Conservation (phyloP, 2,329 filamentous ascomycete genomes). For the Pseudogymnoascus sp. region DNA sequence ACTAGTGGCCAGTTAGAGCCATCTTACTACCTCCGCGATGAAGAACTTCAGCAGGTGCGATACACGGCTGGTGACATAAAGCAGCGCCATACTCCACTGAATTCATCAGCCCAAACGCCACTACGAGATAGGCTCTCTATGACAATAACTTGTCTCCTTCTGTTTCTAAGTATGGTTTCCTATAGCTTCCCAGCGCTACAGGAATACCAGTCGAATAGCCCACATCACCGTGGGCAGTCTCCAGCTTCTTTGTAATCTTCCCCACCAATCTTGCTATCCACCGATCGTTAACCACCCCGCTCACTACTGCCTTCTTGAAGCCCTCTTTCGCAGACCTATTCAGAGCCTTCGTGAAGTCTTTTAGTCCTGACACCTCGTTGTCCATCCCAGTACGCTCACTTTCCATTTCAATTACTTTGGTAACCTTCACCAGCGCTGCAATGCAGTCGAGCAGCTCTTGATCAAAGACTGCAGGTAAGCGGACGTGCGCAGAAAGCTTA, state of each 20-base stretch:
- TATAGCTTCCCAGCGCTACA: conserved; percentile 26
- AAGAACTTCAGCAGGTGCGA: neutral
- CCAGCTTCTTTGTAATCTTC: conserved; percentile 41
- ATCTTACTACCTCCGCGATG: neutral
- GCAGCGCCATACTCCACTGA: neutral
- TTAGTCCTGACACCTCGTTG: conserved; percentile 26
- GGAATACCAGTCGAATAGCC: conserved; percentile 44
- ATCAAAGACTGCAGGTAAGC: conserved; percentile 42
- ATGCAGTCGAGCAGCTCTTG: conserved; percentile 46
- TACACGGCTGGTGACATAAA: neutral
- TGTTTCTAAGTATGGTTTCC: conserved; percentile 9
- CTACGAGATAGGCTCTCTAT: conserved; percentile 1
- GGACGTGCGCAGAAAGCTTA: conserved; percentile 40
- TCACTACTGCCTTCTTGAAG: conserved; percentile 40
- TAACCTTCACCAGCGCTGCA: conserved; percentile 49
- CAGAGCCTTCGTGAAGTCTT: conserved; percentile 25
- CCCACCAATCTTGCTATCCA: conserved; percentile 49
- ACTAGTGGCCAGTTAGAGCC: neutral
- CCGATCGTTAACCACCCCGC: conserved; percentile 43
- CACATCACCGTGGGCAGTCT: conserved; percentile 42
- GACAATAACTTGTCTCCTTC: conserved; percentile 22
- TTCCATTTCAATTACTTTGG: conserved; percentile 48
- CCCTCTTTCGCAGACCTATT: conserved; percentile 35
- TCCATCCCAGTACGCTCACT: conserved; percentile 31
- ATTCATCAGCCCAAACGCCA: neutral